Evolutionary conservation across 106 monocot species (phyloP).

Genomic region (Iris macrosiphon): DNA sequence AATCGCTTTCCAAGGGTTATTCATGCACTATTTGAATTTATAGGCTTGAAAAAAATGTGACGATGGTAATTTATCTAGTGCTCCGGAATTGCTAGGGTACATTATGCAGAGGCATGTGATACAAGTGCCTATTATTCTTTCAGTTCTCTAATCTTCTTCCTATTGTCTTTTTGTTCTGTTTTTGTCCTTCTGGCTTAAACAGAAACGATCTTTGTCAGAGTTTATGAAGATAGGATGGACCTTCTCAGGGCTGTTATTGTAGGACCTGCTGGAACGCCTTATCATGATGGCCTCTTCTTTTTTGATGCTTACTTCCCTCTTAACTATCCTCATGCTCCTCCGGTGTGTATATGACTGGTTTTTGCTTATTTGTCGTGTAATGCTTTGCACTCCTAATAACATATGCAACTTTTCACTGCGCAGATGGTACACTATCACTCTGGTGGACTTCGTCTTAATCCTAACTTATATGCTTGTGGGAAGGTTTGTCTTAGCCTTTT

Average conservation of each 20-base stretch:
- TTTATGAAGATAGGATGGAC: constrained; percentile 48
- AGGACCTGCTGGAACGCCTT: constrained; percentile 39
- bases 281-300: constrained; percentile 45
- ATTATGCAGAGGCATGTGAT: too few species aligned
- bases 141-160: too few species aligned
- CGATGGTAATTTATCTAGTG: too few species aligned
- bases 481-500: constrained; percentile 56
- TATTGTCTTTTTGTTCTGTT: too few species aligned
- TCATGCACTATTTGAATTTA: too few species aligned
- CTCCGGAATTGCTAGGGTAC: too few species aligned
- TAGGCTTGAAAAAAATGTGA: too few species aligned
- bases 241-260: constrained; percentile 35
- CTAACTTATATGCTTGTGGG: constrained; percentile 45
- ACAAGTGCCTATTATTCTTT: too few species aligned
- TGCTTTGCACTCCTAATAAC: not conserved
- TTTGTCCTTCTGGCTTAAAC: constrained; percentile 3
- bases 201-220: constrained; percentile 40
- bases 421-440: constrained; percentile 43
- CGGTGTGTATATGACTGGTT: constrained; percentile 18
- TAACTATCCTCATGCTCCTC: constrained; percentile 25
- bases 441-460: constrained; percentile 45
- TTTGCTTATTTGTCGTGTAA: not conserved
- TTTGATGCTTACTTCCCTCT: constrained; percentile 35
- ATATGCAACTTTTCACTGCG: not conserved
- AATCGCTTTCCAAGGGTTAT: too few species aligned